phyloP scores from a whole-genome alignment of 2,329 filamentous ascomycete species.

The Apiospora hydei region DNA sequence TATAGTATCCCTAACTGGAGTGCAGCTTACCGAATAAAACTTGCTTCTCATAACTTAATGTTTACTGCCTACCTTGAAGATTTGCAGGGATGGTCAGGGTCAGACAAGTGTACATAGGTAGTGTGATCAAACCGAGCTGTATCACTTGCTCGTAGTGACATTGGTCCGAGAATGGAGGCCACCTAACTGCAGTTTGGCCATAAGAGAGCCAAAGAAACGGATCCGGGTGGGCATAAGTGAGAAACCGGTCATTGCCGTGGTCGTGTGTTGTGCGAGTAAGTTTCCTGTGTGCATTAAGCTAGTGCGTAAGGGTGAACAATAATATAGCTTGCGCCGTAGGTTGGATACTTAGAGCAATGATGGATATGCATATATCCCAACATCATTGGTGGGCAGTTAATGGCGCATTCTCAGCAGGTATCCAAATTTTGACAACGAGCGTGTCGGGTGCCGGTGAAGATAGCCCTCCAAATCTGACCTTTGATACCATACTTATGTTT shows the following conservation, averaged over 20 bases:
- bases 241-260: neutral
- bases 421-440: no score
- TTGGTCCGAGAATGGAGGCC: constrained; percentile 35
- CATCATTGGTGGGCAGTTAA: constrained; percentile 8
- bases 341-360: neutral
- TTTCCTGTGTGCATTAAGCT: constrained; percentile 2
- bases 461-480: neutral
- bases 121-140: neutral
- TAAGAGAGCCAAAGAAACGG: neutral
- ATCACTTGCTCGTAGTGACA: constrained; percentile 33
- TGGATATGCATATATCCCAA: neutral
- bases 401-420: neutral
- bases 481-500: neutral
- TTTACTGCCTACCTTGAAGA: constrained; percentile 13
- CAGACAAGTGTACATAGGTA: neutral
- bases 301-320: neutral
- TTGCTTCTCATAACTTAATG: constrained; percentile 24
- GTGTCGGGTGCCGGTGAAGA: neutral
- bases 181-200: constrained; percentile 3
- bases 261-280: constrained; percentile 16
- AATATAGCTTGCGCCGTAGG: neutral
- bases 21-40: constrained; percentile 5
- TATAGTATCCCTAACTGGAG: neutral
- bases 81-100: constrained; percentile 22
- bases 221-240: neutral